Evolutionary conservation across 352 stramenopile genomes (phyloP), one percentile per base, ranked within the genome.

Genomic region (Phytopythium chamaehyphon): DNA sequence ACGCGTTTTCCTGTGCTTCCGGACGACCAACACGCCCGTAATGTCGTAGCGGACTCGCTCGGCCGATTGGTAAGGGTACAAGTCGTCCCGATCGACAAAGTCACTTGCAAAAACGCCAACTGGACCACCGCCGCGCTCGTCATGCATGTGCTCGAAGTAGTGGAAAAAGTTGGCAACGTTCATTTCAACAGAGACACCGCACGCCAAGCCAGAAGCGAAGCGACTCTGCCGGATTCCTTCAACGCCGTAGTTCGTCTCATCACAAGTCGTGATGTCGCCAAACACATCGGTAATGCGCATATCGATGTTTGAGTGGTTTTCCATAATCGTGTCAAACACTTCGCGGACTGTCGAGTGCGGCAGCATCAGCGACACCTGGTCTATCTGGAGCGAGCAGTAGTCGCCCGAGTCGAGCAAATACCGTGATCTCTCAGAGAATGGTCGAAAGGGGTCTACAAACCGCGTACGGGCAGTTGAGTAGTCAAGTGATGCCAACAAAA

Each of bases 251-350:
- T 78, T 62, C 31, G 77, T 69, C 38, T 81, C 75, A 40, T 86
- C 75, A 21, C 75, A 59, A 43, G 83, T 74, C 9, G 70, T 83
- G 45, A 84, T 67, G 51, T 76, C 55, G 14, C 75, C 75, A 11
- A 82, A 48, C 26, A 61, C 63, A 46, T 86, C 75, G 11, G 72
- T 81, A 55, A 83, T 62, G 40, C 48, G 67, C 47, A 86, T 80
- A 53, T 86, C 72, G 40, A 83, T 66, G 48, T 73, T 74, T 31
- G 39, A 55, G 18, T 69, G 64, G 55, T 78, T 78, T 31, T 63
- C 67, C n/a, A 62, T 47, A 10, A 76, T 62, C 0, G 61, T 68
- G 21, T 84, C 72, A 39, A 72, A 82, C 15, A 86, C 65, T 3
- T 66, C 57, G 14, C 49, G 51, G 5, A 84, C 72, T 10, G 40